Evolutionary conservation across 768 basidiomycete genomes (phyloP), one percentile per base, ranked within the genome.

Genomic region (Kwoniella sp.): DNA sequence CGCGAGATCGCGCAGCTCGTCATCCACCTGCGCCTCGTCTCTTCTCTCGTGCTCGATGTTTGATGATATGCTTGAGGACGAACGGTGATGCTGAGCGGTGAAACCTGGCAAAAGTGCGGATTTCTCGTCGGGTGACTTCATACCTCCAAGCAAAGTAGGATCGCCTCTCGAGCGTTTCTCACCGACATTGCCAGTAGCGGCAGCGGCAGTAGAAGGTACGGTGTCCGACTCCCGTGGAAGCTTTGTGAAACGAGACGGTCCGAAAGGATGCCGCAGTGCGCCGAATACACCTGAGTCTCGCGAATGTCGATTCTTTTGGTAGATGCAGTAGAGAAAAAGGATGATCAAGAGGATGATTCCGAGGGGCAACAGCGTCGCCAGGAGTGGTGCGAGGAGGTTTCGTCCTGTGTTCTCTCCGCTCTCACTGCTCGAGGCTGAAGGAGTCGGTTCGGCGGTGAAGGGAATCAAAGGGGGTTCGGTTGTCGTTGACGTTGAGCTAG

Each of bases 101-200:
- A 65, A 65, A 2, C 68, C 63, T 20, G 63, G 58, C 22, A 69
- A 37, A 5, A 69, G 50, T 29, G 68, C 68, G 13, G 68, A 69
- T 26, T 58, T 69, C 45, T 69, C 68, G 11, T 48, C 38, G 3
- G 68, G 66, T 53, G 68, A 56, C 20, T 51, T 64, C 1, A 48
- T n/a, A 13, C 55, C 47, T 23, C 4, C 31, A 7, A 9, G 8
- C 17, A 45, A 20, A 9, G 41, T 45, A 4, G 41, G 41, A 20
- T n/a, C 25, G 22, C 2, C 28, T 28, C 26, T 9, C 13, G 53
- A 13, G 31, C 26, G 2, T 29, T 31, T 26, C 20, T 20, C 28
- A 22, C 8, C 48, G 8, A 22, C 20, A 5, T 50, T 8, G 26
- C 26, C 41, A 45, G 15, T 7, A 17, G 7, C 34, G 13, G 34